phyloP scores from a whole-genome alignment of 1,139 yeast genomes.

The Kodamaea arcana region DNA sequence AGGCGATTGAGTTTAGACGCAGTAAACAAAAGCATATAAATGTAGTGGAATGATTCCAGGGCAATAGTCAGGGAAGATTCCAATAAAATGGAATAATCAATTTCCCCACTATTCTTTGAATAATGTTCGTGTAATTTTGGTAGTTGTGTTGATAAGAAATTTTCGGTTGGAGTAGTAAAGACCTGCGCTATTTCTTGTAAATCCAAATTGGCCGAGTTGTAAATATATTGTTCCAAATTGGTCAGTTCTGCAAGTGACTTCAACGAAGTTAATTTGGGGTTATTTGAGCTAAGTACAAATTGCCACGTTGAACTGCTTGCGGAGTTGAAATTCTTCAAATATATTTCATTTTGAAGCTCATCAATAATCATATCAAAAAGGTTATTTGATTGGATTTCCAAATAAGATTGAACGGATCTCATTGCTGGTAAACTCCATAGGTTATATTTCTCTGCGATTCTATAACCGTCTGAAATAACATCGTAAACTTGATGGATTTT shows the following conservation, averaged over 20 bases:
- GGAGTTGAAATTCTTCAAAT: conserved; percentile 42
- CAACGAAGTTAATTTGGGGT: conserved; percentile 33
- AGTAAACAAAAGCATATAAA: conserved; percentile 53
- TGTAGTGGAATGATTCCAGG: conserved; percentile 52
- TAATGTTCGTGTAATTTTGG: conserved; percentile 31
- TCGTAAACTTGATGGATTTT: conserved; percentile 68
- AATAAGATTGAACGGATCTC: conserved; percentile 50
- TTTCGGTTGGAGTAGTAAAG: conserved; percentile 42
- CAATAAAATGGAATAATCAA: conserved; percentile 28
- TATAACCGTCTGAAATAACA: conserved; percentile 53
- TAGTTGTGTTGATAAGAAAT: conserved; percentile 28
- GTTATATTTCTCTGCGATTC: conserved; percentile 53
- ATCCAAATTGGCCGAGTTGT: conserved; percentile 57
- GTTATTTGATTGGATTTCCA: conserved; percentile 60
- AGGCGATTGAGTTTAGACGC: conserved; percentile 61
- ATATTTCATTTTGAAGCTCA: conserved; percentile 70
- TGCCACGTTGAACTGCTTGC: conserved; percentile 22
- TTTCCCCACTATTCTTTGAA: conserved; percentile 17
- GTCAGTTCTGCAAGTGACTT: conserved; percentile 37
- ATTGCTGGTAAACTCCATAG: conserved; percentile 64
- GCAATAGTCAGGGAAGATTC: conserved; percentile 27
- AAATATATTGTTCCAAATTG: conserved; percentile 52
- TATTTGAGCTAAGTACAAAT: conserved; percentile 22
- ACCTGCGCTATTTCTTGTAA: conserved; percentile 47
- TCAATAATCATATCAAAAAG: conserved; percentile 72